Conservation (phyloP, 176 grass and related monocot species). For the Pontederia paniculata region DNA sequence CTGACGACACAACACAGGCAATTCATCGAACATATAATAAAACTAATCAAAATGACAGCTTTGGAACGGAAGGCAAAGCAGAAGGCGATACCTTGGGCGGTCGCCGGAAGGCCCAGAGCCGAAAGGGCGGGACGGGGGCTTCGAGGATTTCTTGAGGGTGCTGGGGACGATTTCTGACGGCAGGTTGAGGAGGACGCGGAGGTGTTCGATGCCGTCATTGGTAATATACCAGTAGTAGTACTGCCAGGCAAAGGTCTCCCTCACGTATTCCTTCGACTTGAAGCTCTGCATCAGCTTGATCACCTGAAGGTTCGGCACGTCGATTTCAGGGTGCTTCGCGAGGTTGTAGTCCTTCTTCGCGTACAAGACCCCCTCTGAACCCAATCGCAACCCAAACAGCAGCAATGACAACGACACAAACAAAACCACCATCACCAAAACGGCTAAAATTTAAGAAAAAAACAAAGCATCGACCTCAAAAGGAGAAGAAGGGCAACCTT, state of each 20-base stretch:
- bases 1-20: background rate
- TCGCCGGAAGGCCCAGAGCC: conserved; percentile 77
- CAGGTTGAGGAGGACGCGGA: conserved; percentile 77
- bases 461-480: background rate
- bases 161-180: conserved; percentile 88
- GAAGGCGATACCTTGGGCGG: conserved; percentile 52
- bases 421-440: background rate
- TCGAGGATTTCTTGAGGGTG: conserved; percentile 81
- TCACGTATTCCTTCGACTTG: too few species aligned
- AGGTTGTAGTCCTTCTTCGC: conserved; percentile 99
- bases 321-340: too few species aligned
- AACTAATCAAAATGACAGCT: background rate
- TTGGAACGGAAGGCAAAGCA: background rate
- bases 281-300: too few species aligned
- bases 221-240: conserved; percentile 98
- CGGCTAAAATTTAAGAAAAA: background rate
- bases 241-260: too few species aligned
- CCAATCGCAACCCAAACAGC: too few species aligned
- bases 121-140: conserved; percentile 54
- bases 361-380: conserved; percentile 75
- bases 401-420: background rate
- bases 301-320: too few species aligned
- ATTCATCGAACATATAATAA: too few species aligned
- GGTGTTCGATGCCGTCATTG: conserved; percentile 85
- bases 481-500: conserved; percentile 24